phyloP scores from a whole-genome alignment of 2,329 filamentous ascomycete genomes.

The Aureobasidium sp. region DNA sequence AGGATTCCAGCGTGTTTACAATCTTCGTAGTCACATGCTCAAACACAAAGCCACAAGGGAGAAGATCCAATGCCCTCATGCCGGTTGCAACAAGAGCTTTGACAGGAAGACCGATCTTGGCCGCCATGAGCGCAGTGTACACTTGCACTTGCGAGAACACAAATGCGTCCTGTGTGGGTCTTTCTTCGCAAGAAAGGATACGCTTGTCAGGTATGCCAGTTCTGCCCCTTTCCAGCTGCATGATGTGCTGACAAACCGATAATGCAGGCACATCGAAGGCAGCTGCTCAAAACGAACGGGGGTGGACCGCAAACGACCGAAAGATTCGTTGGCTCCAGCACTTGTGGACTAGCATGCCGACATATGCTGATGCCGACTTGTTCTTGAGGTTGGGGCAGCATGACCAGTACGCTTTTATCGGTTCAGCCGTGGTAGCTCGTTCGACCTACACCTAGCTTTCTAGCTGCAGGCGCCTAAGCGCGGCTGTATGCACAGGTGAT shows the following conservation, averaged over 20 bases:
- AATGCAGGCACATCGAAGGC: conserved; percentile 62
- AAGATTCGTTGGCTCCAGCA: not conserved
- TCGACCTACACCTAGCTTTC: not conserved
- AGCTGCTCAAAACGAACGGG: conserved; percentile 58
- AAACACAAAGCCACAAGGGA: conserved; percentile 69
- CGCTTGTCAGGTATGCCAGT: conserved; percentile 59
- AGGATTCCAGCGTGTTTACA: conserved; percentile 75
- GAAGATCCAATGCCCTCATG: conserved; percentile 59
- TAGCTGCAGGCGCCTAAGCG: conserved; percentile 1
- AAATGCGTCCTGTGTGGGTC: conserved; percentile 62
- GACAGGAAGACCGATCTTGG: conserved; percentile 72
- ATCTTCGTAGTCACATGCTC: conserved; percentile 78
- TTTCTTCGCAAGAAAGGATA: conserved; percentile 73
- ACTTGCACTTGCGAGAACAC: conserved; percentile 63
- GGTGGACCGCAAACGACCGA: conserved; percentile 15
- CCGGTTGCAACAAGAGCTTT: conserved; percentile 65
- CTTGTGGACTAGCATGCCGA: not conserved
- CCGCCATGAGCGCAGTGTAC: conserved; percentile 49
- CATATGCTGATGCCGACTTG: not conserved
- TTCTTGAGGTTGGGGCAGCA: not conserved
- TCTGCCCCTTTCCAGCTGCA: not conserved
- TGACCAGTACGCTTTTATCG: not conserved
- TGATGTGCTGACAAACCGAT: not conserved
- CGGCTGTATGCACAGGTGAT: conserved; percentile 1
- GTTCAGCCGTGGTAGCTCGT: not conserved